Conservation (phyloP, 805 yeast genomes). For the Wickerhamomyces canadensis region DNA sequence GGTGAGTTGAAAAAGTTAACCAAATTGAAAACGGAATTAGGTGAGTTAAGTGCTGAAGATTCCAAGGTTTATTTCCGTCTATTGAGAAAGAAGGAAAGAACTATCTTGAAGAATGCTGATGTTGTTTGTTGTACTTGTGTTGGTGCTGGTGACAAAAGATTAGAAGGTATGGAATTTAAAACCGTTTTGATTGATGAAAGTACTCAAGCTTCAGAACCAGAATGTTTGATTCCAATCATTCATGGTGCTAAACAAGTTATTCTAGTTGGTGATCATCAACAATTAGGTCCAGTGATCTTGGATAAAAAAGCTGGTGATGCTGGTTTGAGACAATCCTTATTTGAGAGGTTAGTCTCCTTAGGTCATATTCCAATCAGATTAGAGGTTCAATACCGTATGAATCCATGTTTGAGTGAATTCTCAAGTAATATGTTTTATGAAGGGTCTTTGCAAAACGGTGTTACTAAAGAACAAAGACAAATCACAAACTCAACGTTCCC, state of each 20-base stretch:
- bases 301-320: conserved; percentile 80
- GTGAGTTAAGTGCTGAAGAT: conserved; percentile 60
- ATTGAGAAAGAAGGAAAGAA: conserved; percentile 42
- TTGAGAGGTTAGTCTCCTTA: conserved; percentile 75
- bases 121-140: conserved; percentile 90
- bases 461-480: conserved; percentile 66
- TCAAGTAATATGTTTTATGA: conserved; percentile 91
- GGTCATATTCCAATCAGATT: conserved; percentile 83
- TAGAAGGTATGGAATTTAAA: conserved; percentile 52
- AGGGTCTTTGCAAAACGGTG: conserved; percentile 89
- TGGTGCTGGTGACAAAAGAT: conserved; percentile 78
- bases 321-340: conserved; percentile 79
- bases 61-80: conserved; percentile 36
- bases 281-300: conserved; percentile 85
- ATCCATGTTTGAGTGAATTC: conserved; percentile 81
- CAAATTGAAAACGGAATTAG: conserved; percentile 54
- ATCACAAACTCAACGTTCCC: conserved; percentile 59
- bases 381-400: conserved; percentile 94
- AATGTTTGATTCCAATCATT: conserved; percentile 80
- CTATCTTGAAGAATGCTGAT: conserved; percentile 51
- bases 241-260: conserved; percentile 87
- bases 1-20: conserved; percentile 56
- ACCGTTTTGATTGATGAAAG: conserved; percentile 88
- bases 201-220: conserved; percentile 93
- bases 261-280: conserved; percentile 94